Evolutionary conservation across 2,329 filamentous ascomycete genomes (phyloP).

Genomic region (Stemphylium beticola): DNA sequence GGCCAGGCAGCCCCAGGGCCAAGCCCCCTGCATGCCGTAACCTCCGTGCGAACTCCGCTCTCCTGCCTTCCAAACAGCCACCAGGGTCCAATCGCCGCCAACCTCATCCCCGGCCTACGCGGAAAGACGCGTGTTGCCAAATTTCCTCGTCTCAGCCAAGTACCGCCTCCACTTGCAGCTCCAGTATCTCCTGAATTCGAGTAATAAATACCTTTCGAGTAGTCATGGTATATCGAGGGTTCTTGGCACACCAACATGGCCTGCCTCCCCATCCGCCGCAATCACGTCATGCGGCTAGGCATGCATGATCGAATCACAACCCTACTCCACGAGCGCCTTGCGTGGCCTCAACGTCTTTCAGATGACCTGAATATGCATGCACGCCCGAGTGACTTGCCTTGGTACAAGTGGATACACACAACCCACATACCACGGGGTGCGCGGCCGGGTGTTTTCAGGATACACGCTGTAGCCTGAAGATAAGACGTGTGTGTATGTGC

Average conservation of each 20-base stretch:
- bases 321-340: not conserved
- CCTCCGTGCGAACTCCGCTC: conserved; percentile 8
- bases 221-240: not conserved
- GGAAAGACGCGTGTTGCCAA: not conserved
- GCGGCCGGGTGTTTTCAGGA: too few relatives aligned
- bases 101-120: conserved; percentile 14
- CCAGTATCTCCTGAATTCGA: not conserved
- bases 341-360: conserved; percentile 2
- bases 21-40: conserved; percentile 20
- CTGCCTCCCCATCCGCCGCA: not conserved
- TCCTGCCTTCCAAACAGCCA: conserved; percentile 2
- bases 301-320: conserved; percentile 13
- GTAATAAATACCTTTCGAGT: not conserved
- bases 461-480: too few relatives aligned
- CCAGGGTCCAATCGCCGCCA: conserved; percentile 16
- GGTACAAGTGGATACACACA: not conserved
- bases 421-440: not conserved
- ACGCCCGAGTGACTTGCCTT: conserved; percentile 8
- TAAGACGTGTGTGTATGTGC: too few relatives aligned
- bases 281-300: conserved; percentile 16
- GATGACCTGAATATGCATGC: conserved; percentile 8
- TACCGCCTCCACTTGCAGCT: not conserved
- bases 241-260: not conserved
- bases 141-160: not conserved
- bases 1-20: conserved; percentile 4